Evolutionary conservation across 1,139 yeast species (phyloP).

Genomic region (Zygosaccharomyces sapae): DNA sequence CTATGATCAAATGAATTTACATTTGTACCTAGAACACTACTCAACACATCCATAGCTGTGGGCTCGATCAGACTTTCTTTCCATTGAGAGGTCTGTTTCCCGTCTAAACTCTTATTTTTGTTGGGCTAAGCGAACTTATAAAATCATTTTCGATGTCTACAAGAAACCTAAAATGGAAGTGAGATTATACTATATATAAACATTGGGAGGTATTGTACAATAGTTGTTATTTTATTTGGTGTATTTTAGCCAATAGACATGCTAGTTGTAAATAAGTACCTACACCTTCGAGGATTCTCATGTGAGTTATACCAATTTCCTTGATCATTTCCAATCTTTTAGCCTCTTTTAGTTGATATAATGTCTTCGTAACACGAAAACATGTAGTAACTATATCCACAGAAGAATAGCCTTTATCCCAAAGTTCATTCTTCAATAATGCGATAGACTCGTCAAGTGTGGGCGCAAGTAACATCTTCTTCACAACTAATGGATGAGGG

Average conservation of each 20-base stretch:
- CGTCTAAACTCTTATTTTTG: neutral
- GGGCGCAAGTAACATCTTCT: slow-evolving; percentile 61
- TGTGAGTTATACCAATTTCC: slow-evolving; percentile 84
- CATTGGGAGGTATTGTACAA: neutral
- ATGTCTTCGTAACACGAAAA: slow-evolving; percentile 77
- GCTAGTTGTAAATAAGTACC: slow-evolving; percentile 79
- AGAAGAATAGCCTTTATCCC: slow-evolving; percentile 91
- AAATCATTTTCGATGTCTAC: neutral
- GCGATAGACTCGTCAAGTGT: slow-evolving; percentile 68
- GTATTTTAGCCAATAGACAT: slow-evolving; percentile 70
- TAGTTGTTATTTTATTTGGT: slow-evolving; percentile 19
- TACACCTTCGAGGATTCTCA: slow-evolving; percentile 92
- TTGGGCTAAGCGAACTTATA: neutral
- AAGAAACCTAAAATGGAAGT: neutral
- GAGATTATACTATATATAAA: neutral
- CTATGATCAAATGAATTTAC: neutral
- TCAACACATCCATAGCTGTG: slow-evolving; percentile 13
- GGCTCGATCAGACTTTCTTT: neutral
- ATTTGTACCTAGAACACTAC: slow-evolving; percentile 11
- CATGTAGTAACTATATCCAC: slow-evolving; percentile 89
- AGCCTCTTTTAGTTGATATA: slow-evolving; percentile 64
- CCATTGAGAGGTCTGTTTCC: neutral
- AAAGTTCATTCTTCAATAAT: slow-evolving; percentile 56
- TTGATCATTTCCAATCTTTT: slow-evolving; percentile 70
- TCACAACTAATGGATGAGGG: slow-evolving; percentile 88